Conservation (phyloP, 2,329 filamentous ascomycete species). For the Biscogniauxia marginata region DNA sequence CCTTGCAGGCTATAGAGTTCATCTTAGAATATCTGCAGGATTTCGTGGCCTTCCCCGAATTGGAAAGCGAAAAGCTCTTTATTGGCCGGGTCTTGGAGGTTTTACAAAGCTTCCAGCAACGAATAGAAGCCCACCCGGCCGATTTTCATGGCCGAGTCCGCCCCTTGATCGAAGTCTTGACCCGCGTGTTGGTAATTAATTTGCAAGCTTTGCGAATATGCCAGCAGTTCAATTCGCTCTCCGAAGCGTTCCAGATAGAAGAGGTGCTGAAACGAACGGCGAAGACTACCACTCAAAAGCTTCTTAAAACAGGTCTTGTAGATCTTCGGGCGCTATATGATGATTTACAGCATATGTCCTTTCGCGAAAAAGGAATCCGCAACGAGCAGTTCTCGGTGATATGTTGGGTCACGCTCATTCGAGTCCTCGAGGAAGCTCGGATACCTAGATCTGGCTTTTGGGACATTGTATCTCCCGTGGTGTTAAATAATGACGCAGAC, state of each 20-base stretch:
- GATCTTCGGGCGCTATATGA: conserved; percentile 47
- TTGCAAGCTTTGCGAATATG: conserved; percentile 45
- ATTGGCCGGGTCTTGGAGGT: conserved; percentile 43
- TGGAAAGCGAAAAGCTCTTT: conserved; percentile 40
- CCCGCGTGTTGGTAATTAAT: conserved; percentile 37
- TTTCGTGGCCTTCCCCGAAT: conserved; percentile 39
- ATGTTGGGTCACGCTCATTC: conserved; percentile 60
- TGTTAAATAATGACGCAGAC: conserved; percentile 37
- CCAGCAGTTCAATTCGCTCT: conserved; percentile 32
- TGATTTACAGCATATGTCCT: conserved; percentile 43
- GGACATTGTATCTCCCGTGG: conserved; percentile 51
- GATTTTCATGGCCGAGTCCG: conserved; percentile 22
- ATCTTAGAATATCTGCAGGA: conserved; percentile 48
- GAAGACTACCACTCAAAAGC: conserved; percentile 36
- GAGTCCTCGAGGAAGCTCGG: conserved; percentile 47
- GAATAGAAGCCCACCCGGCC: conserved; percentile 29
- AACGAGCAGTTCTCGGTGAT: conserved; percentile 44
- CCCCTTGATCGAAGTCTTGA: conserved; percentile 37
- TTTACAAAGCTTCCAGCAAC: conserved; percentile 40
- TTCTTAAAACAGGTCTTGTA: conserved; percentile 44
- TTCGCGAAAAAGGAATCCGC: conserved; percentile 52
- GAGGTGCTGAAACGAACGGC: conserved; percentile 45
- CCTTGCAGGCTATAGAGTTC: conserved; percentile 41
- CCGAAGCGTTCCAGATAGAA: conserved; percentile 47
- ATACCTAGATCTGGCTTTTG: conserved; percentile 59